phyloP scores from a whole-genome alignment of 345 rosid genomes.

The Eucalyptus guilfoylei region DNA sequence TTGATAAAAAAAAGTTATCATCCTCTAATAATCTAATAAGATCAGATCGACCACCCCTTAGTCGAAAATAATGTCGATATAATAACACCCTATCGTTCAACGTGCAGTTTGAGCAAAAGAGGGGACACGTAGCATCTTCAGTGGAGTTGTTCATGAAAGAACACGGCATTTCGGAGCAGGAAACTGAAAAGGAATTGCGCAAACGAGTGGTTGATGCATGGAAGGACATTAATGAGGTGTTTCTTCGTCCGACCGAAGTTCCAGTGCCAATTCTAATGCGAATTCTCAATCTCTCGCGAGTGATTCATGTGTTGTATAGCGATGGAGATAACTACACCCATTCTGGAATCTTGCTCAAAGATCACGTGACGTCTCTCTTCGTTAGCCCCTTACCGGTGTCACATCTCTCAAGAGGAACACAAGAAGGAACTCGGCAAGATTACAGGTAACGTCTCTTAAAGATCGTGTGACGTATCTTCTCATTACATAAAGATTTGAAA shows the following conservation, averaged over 20 bases:
- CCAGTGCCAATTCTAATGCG: not conserved
- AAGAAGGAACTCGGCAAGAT: not conserved
- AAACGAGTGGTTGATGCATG: constrained; percentile 2
- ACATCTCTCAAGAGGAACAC: not conserved
- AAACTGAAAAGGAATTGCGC: not conserved
- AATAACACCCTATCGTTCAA: not conserved
- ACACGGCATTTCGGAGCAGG: not conserved
- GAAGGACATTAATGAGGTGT: constrained; percentile 26
- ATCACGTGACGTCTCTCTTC: not conserved
- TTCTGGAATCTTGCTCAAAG: not conserved
- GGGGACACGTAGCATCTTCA: constrained; percentile 3
- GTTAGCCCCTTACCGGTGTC: not conserved
- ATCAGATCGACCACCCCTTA: not conserved
- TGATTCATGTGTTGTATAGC: constrained; percentile 11
- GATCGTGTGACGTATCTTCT: not conserved
- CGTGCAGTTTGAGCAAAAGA: not conserved
- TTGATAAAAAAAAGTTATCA: not conserved
- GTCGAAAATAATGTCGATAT: not conserved
- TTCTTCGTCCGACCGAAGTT: not conserved
- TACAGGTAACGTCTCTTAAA: not conserved
- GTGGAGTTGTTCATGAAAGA: constrained; percentile 22
- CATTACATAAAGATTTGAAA: not conserved
- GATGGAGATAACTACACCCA: constrained; percentile 8
- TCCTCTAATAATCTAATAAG: not conserved
- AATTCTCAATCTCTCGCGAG: constrained; percentile 5